phyloP scores from a whole-genome alignment of 441 rosid species.

The Erodium trifolium region DNA sequence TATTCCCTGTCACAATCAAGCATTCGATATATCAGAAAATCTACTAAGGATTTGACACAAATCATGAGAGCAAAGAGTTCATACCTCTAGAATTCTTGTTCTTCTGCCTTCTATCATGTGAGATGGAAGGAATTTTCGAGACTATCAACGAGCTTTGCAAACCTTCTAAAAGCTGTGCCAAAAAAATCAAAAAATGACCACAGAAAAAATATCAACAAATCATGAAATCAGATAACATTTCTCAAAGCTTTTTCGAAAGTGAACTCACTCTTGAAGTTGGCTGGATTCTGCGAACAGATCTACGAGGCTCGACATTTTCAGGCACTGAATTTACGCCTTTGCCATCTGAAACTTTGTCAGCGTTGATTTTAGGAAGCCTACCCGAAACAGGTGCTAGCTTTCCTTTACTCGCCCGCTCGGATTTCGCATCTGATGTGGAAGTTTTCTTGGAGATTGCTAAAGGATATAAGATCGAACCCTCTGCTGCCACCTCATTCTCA shows the following conservation, averaged over 20 bases:
- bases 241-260: background rate
- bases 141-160: conserved; percentile 80
- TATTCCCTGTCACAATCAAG: conserved; percentile 43
- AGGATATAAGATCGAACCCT: conserved; percentile 44
- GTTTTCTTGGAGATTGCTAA: conserved; percentile 32
- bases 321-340: conserved; percentile 36
- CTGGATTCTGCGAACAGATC: conserved; percentile 87
- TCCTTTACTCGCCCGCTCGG: conserved; percentile 42
- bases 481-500: conserved; percentile 26
- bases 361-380: conserved; percentile 54
- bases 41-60: too few relatives aligned
- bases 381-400: conserved; percentile 41
- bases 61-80: background rate
- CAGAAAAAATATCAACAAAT: background rate
- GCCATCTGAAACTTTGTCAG: conserved; percentile 18
- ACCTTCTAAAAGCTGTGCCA: conserved; percentile 81
- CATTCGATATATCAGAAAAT: conserved; percentile 1
- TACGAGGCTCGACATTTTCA: conserved; percentile 63
- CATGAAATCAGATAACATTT: background rate
- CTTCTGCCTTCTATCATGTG: conserved; percentile 61
- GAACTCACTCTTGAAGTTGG: conserved; percentile 82
- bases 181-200: conserved; percentile 11
- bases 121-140: conserved; percentile 69
- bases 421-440: conserved; percentile 32
- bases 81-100: conserved; percentile 53